These are phyloP conservation scores for Cystobasidiaceae sp. DNA, from an alignment of 1,284 basidiomycete species.

Conservation along the genomic window DNA sequence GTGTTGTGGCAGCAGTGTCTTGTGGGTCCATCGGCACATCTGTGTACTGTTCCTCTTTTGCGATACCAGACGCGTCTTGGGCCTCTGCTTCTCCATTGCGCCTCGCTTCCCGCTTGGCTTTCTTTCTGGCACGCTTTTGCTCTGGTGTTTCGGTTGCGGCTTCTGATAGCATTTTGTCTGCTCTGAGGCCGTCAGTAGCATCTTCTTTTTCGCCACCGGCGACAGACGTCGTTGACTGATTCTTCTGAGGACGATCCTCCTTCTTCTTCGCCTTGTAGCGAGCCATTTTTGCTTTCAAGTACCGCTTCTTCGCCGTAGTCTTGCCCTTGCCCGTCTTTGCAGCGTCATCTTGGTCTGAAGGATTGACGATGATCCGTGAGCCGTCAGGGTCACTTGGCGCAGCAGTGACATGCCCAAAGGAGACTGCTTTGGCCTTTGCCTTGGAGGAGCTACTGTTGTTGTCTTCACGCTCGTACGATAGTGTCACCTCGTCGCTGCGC, in stretches of 20 bases:
- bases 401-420: too few relatives aligned
- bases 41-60: background rate
- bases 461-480: too few relatives aligned
- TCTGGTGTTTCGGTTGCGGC: slow-evolving; percentile 13
- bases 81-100: background rate
- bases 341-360: background rate
- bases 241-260: slow-evolving; percentile 1
- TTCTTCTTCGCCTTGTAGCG: slow-evolving; percentile 29
- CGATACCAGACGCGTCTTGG: background rate
- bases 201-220: background rate
- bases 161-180: background rate
- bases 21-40: background rate
- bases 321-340: background rate
- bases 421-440: too few relatives aligned
- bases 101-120: slow-evolving; percentile 19
- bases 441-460: too few relatives aligned
- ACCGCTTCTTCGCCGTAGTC: slow-evolving; percentile 14
- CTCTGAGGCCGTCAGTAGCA: background rate
- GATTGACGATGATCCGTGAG: too few relatives aligned
- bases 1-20: background rate
- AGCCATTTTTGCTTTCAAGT: slow-evolving; percentile 23
- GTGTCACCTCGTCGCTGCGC: too few relatives aligned
- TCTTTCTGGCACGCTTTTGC: background rate
- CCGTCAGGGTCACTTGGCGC: too few relatives aligned
- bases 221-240: background rate